Percentiles rank a stretch among this genome's conserved stretches.
These are phyloP conservation scores for Arthrinium phaeospermum DNA, from an alignment of 2,329 filamentous ascomycete species.

Conservation along the genomic window DNA sequence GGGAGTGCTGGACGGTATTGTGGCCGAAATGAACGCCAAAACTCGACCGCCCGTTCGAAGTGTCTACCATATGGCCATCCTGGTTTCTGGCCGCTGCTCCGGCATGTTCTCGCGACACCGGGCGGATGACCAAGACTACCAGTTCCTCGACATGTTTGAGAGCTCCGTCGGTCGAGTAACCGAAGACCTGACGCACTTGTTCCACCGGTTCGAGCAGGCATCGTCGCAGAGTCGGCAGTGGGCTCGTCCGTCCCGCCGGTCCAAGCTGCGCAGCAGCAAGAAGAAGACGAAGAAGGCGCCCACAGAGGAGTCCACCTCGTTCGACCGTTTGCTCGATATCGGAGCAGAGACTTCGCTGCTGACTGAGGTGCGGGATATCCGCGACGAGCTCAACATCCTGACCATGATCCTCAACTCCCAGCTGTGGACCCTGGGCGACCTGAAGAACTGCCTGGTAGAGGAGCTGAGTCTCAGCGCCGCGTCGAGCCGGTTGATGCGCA, in stretches of 20 bases:
- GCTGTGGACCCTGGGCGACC: constrained; percentile 50
- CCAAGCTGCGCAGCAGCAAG: constrained; percentile 23
- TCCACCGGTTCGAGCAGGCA: constrained; percentile 63
- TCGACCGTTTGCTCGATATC: constrained; percentile 65
- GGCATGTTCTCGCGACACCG: constrained; percentile 66
- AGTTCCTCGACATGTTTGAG: constrained; percentile 73
- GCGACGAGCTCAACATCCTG: constrained; percentile 71
- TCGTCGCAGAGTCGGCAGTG: constrained; percentile 61
- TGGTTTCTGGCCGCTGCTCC: constrained; percentile 65
- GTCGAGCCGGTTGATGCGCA: constrained; percentile 31
- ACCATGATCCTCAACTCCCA: constrained; percentile 57
- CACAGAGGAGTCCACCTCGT: constrained; percentile 45
- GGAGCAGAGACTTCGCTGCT: constrained; percentile 65
- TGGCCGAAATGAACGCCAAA: constrained; percentile 70
- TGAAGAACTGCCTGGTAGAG: constrained; percentile 49
- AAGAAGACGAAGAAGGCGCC: constrained; percentile 33
- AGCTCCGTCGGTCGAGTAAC: constrained; percentile 62
- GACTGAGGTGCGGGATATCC: constrained; percentile 70
- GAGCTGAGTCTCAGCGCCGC: constrained; percentile 32
- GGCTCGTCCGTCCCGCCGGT: constrained; percentile 22
- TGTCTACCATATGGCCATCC: constrained; percentile 66
- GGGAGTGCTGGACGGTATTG: constrained; percentile 67
- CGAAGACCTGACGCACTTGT: constrained; percentile 62
- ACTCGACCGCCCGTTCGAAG: constrained; percentile 63
- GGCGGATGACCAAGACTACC: constrained; percentile 63